phyloP scores from a whole-genome alignment of 1,139 yeast genomes.

The Geotrichum reessii region DNA sequence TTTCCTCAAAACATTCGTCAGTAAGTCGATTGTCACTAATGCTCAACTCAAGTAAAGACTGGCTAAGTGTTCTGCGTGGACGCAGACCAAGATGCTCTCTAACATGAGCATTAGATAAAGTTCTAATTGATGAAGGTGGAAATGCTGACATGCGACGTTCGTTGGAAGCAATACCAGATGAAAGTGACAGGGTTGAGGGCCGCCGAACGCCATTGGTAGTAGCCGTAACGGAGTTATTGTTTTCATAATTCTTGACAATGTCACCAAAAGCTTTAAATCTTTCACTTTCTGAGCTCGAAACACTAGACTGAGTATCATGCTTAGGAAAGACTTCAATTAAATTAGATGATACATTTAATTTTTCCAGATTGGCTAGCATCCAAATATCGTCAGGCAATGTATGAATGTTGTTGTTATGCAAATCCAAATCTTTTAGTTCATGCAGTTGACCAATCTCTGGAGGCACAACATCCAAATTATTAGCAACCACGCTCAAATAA shows the following conservation, averaged over 20 bases:
- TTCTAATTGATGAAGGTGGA: constrained; percentile 1
- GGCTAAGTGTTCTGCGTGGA: constrained; percentile 22
- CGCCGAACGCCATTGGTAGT: constrained; percentile 18
- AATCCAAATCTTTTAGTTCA: constrained; percentile 62
- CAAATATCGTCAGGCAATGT: constrained; percentile 63
- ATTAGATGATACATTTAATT: constrained; percentile 76
- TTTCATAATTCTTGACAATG: constrained; percentile 5
- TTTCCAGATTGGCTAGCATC: constrained; percentile 52
- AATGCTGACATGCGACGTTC: constrained; percentile 5
- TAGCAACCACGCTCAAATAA: constrained; percentile 64
- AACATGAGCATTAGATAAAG: background rate
- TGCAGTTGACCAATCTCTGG: constrained; percentile 56
- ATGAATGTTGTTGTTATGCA: constrained; percentile 81
- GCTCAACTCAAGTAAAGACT: constrained; percentile 51
- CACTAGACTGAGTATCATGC: constrained; percentile 18
- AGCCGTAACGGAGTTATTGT: background rate
- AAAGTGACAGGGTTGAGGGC: constrained; percentile 22
- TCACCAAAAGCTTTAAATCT: constrained; percentile 8
- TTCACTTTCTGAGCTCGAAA: constrained; percentile 16
- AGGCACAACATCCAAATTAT: constrained; percentile 73
- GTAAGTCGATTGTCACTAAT: constrained; percentile 79
- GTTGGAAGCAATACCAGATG: constrained; percentile 20
- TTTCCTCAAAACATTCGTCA: constrained; percentile 69
- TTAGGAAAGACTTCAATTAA: constrained; percentile 62
- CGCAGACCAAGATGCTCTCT: constrained; percentile 4